phyloP scores from a whole-genome alignment of 192 early-diverging fungal genomes.

The Coemansia sp. region DNA sequence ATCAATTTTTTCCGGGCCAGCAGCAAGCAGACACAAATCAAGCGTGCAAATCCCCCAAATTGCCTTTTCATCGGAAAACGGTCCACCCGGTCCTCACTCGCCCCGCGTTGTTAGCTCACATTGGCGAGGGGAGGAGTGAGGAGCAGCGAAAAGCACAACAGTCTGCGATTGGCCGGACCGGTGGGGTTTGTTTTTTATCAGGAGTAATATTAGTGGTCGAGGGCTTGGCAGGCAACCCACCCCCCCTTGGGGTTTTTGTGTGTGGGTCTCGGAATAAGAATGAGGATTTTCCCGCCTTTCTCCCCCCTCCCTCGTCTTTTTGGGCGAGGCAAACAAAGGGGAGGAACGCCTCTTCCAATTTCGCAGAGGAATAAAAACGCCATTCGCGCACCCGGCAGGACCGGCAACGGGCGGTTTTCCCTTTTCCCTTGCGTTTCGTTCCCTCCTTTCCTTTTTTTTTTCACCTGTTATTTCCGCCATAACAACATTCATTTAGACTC shows the following conservation, averaged over 20 bases:
- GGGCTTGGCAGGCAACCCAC: background rate
- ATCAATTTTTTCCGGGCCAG: too few species aligned
- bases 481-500: conserved; percentile 43
- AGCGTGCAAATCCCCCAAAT: conserved; percentile 8
- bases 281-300: conserved; percentile 3
- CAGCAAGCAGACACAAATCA: too few species aligned
- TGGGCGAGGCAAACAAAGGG: conserved; percentile 1
- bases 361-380: conserved; percentile 1
- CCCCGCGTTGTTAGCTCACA: background rate
- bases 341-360: background rate
- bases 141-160: background rate
- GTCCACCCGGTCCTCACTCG: conserved; percentile 3
- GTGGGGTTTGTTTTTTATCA: too few species aligned
- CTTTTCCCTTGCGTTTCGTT: conserved; percentile 18
- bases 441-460: conserved; percentile 5
- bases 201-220: too few species aligned
- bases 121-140: background rate
- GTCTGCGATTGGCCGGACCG: too few species aligned
- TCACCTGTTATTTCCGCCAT: too few species aligned
- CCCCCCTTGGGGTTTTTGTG: background rate
- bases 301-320: background rate
- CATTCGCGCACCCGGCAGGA: background rate
- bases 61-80: conserved; percentile 6
- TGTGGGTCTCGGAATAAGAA: background rate
- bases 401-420: background rate